Evolutionary conservation across 192 early-diverging fungal species (phyloP), one percentile per base, ranked within the genome.

Genomic region (Jimgerdemannia lactiflua): DNA sequence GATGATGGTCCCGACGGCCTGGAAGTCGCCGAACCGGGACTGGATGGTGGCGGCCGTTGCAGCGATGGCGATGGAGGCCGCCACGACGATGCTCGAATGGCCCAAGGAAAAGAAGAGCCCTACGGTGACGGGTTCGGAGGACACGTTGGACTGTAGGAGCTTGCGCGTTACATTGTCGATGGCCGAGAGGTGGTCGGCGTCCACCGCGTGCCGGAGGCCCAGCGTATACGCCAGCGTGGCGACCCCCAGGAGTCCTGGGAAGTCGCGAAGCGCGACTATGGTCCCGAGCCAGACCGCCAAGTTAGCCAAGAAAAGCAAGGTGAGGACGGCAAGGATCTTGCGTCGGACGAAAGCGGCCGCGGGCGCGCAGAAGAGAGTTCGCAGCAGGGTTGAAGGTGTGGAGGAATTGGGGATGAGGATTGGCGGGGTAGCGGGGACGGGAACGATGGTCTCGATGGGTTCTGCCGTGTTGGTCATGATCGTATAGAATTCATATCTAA

Each of bases 161-260:
- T 87, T 86, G 17, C 92, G 79, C 11, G 91, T 93, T 10, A 92
- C 88, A 71, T 93, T 93, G 72, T 93, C 92, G 74, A 93, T 93
- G 3, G 92, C 91, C 1, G 91, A 88, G 41, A 93, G 86, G 74
- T 93, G 91, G 71, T 93, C 81, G 7, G 86, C 88, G 72, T 89
- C 87, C 10, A 89, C 81, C n/a, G 87, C 88, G 70, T 89, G 88
- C 41, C 88, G 80, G 67, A 88, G 80, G 44, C 87, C 87, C 3
- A 89, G 79, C 4, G 81, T 83, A 66, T 85, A 89, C 29, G 86
- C 85, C 10, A 89, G 59, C 0, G 78, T 75, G 67, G 81, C 84
- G 14, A 84, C 79, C 7, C 84, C 86, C 10, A 89, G 19, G 4
- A 87, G 72, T 6, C 73, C 75, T 9, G 87, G 86, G 65, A 82